Evolutionary conservation across 768 basidiomycete species (phyloP), one percentile per base, ranked within the genome.

Genomic region (Hirschioporus abietinus): DNA sequence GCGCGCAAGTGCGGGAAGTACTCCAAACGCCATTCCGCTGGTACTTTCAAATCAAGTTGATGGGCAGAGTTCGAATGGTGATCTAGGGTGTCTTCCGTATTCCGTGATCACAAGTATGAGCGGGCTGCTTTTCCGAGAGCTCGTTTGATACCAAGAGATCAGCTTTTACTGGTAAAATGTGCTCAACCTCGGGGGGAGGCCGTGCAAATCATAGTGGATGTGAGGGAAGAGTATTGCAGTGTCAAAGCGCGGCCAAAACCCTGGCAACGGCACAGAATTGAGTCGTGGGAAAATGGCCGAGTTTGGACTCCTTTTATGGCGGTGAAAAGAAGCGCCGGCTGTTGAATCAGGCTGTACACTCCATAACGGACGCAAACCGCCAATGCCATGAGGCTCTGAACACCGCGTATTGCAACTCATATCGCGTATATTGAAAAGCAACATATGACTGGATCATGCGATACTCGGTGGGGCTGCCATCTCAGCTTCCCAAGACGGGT

Each of bases 381-480:
- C 42, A 52, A 10, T 52, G 42, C 42, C 42, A 52, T 52, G 42
- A 52, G 42, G 42, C 42, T 52, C 42, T 52, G 42, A 52, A 52
- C 15, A 52, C 42, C 42, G 42, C 42, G 42, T 52, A 52, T 15
- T 52, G 30, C 30, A 30, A 3, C 30, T 30, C 30, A 30, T 2
- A 30, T 5, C 42, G 42, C 20, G 42, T 15, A 52, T 52, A 7
- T 15, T 1, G 20, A 52, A 52, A 52, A 52, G 12, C 42, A 52
- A 52, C 42, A 52, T 52, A 52, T 52, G 42, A 52, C 42, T 52
- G 42, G 42, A 52, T 52, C 42, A 52, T 52, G 42, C 42, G 42
- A 52, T 52, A 52, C 42, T 30, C 12, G 20, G 42, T 52, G 42
- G 42, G 42, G 42, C 42, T 52, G 42, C 42, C 42, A 20, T 52